Evolutionary conservation across 805 yeast species (phyloP), one percentile per base, ranked within the genome.

Genomic region (Nakazawaea molendinolei): DNA sequence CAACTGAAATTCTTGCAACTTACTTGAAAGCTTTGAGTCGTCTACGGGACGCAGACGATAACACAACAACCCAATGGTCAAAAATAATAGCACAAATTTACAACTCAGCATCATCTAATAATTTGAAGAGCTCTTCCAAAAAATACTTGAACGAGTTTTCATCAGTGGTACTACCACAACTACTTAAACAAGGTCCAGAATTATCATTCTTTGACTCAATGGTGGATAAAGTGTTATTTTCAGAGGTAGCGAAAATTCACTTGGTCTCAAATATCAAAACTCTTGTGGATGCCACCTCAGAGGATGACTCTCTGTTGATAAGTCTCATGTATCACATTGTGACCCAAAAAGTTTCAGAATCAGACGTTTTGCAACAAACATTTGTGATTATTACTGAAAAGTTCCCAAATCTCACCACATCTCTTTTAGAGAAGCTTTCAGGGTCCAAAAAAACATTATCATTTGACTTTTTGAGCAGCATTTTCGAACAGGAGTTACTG

Each of bases 401-500:
- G 9, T 64, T 60, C 41, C 67, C 71, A 2, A 43, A 46, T 0
- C 50, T 66, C 17, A 55, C 77, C 0, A 66, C 70, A n/a, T 27
- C 44, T 0, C 50, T 79, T 15, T 55, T 81, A 27, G 53, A 54
- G 6, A 57, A 60, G n/a, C 53, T 81, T n/a, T 60, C 76, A 1
- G 42, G 55, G 1, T 61, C 67, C 14, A 76, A 76, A 43, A 76
- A 69, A 45, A 60, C 77, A 0, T 51, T 81, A 23, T 71, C 86
- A 0, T 59, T 68, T 3, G 58, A 60, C 1, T 79, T 81, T 45
- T 55, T 79, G 17, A 51, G 62, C 8, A 45, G 56, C 1, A 50
- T 72, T 3, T 68, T 69, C 22, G 52, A 55, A 5, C 46, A 44
- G 4, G 61, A 62, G 9, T 33, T 64, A 5, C 31, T 36, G 0